Conservation (phyloP, 2,329 filamentous ascomycete species). For the Neonectria hederae region DNA sequence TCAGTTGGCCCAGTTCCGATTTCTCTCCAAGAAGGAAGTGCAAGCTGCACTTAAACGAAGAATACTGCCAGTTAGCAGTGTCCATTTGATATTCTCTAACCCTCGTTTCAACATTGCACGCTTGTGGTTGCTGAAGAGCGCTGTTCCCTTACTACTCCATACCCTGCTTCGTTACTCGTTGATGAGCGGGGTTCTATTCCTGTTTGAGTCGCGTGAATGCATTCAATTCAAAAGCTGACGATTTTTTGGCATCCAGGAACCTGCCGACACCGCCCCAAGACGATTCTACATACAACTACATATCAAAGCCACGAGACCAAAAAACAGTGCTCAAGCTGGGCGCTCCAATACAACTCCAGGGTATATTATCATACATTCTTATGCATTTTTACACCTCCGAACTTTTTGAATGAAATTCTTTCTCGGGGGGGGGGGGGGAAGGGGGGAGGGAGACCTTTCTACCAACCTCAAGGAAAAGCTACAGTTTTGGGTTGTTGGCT, state of each 20-base stretch:
- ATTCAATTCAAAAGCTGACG: background rate
- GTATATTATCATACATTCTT: background rate
- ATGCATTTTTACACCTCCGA: background rate
- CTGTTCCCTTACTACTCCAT: background rate
- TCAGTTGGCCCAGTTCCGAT: background rate
- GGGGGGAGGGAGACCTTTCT: no score
- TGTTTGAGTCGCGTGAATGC: background rate
- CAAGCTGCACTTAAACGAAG: background rate
- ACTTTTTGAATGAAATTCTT: no score
- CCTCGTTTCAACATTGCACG: background rate
- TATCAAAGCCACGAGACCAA: constrained; percentile 2
- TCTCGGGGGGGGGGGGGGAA: no score
- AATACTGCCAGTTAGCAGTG: background rate
- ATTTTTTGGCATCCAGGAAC: background rate
- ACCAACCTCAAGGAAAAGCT: background rate
- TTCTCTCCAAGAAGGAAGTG: background rate
- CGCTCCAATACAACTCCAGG: background rate
- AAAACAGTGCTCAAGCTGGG: background rate
- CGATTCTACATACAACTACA: background rate
- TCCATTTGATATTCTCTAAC: background rate
- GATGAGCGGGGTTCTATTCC: background rate
- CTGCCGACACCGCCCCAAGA: background rate
- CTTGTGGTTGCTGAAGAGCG: background rate
- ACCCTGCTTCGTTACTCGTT: no score
- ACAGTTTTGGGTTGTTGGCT: background rate